Evolutionary conservation across 1,139 yeast genomes (phyloP).

Genomic region (Hyphopichia pseudoburtonii): DNA sequence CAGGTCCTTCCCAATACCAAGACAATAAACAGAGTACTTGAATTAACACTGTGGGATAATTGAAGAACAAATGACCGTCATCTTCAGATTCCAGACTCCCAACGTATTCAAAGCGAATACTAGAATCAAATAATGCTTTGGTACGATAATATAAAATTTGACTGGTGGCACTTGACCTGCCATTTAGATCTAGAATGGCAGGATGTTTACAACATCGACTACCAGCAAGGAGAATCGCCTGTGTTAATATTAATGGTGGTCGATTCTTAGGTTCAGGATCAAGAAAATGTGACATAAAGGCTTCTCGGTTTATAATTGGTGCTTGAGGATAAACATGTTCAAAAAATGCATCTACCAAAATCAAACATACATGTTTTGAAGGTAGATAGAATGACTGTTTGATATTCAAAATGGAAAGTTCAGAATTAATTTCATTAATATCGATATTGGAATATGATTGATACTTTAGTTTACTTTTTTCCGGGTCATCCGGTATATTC

Average conservation of each 20-base stretch:
- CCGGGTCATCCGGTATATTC: too few relatives aligned
- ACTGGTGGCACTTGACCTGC: conserved; percentile 7
- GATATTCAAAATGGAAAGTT: conserved; percentile 12
- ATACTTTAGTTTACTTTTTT: conserved; percentile 1
- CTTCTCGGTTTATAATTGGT: conserved; percentile 13
- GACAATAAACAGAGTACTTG: conserved; percentile 12
- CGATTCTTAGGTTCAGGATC: conserved; percentile 13
- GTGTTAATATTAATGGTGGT: conserved; percentile 15
- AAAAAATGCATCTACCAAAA: conserved; percentile 75
- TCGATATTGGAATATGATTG: conserved; percentile 7
- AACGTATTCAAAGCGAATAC: conserved; percentile 12
- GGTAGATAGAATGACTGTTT: conserved; percentile 14
- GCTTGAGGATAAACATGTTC: conserved; percentile 42
- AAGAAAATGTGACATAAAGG: conserved; percentile 12
- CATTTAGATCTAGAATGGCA: conserved; percentile 11
- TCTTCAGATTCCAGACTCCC: conserved; percentile 11
- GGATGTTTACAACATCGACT: conserved; percentile 12
- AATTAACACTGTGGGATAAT: conserved; percentile 12
- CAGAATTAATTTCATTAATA: conserved; percentile 11
- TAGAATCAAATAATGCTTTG: conserved; percentile 12
- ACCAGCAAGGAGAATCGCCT: conserved; percentile 13
- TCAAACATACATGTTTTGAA: conserved; percentile 8
- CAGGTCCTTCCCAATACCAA: conserved; percentile 16
- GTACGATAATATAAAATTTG: conserved; percentile 10
- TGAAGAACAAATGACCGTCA: conserved; percentile 13